A percentile compares a stretch with the other conserved stretches of the same genome.
Evolutionary conservation across 2,329 filamentous ascomycete species (phyloP).

Genomic region (Aphanoascus verrucosus): DNA sequence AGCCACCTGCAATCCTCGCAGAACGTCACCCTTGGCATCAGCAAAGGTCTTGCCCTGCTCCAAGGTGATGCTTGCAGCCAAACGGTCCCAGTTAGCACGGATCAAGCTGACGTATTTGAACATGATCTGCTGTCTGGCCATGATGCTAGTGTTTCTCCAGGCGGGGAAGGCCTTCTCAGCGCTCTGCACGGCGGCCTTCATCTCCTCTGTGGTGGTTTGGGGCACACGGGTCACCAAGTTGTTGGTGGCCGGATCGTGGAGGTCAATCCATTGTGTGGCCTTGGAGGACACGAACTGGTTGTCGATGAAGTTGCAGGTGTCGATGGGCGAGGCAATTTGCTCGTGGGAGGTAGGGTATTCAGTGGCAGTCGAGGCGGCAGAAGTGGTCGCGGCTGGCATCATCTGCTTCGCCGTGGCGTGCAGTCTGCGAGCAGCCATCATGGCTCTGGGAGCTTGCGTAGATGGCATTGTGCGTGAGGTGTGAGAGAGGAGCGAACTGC

Average conservation of each 20-base stretch:
- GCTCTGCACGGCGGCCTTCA: conserved; percentile 50
- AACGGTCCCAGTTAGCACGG: conserved; percentile 53
- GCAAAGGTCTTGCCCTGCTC: conserved; percentile 61
- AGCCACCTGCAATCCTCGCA: conserved; percentile 55
- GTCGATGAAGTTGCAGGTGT: conserved; percentile 52
- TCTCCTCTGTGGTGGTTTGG: conserved; percentile 54
- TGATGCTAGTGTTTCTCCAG: conserved; percentile 51
- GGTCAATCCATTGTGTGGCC: conserved; percentile 52
- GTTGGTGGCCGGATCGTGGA: conserved; percentile 56
- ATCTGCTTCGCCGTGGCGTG: conserved; percentile 44
- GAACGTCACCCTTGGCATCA: conserved; percentile 56
- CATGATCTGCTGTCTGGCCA: conserved; percentile 53
- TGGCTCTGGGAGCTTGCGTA: conserved; percentile 7
- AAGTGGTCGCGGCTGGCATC: conserved; percentile 29
- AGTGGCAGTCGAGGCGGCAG: conserved; percentile 32
- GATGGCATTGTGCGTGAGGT: conserved; percentile 12
- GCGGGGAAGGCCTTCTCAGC: conserved; percentile 53
- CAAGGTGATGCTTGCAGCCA: conserved; percentile 55
- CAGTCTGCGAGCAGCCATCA: conserved; percentile 22
- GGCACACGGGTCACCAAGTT: conserved; percentile 56
- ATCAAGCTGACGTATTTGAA: conserved; percentile 57
- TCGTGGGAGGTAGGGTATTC: conserved; percentile 45
- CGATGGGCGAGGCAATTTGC: conserved; percentile 39
- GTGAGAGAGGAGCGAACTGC: conserved; percentile 22
- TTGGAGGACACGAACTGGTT: conserved; percentile 51